Evolutionary conservation across 352 stramenopile species (phyloP), one percentile per base, ranked within the genome.

Genomic region (Sclerospora graminicola): DNA sequence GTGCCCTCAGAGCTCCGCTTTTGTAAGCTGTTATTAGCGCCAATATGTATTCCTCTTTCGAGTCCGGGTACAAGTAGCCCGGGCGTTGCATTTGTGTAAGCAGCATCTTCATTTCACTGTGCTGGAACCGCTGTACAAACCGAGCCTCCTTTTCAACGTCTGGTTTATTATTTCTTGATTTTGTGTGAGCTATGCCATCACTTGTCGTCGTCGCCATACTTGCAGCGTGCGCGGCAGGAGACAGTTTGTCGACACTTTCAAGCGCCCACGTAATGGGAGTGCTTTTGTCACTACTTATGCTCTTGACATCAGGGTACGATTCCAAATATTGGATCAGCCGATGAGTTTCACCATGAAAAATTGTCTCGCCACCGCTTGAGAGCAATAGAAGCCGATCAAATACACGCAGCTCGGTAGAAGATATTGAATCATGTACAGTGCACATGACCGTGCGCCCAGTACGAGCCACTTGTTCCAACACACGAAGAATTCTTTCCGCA

Each of bases 391-490:
- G 24, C 13, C 57, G 57, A 35, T 48, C 29, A 24, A 66, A 66
- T 9, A 36, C 21, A 10, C 47, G 21, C 21, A 56, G 24, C 7
- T 51, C 47, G 4, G 34, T 31, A 4, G 47, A 46, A 37, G 37
- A 43, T 21, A 15, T 27, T 5, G 44, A 38, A 26, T 58, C 47
- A 14, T 30, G 26, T 14, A 66, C 42, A 39, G 14, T 48, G 27
- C 47, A 66, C 21, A 66, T 29, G n/a, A 66, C 27, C n/a, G 47
- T 55, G n/a, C 47, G 51, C 2, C 51, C 47, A 2, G 46, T 65
- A 15, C 37, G 21, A 4, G 50, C 56, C 29, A 65, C 45, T 32
- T 37, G 46, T 23, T 51, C 39, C 14, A 66, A 30, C 37, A 50
- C 45, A 33, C 24, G 37, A 37, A 65, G 36, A 19, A 65, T 41